Percentiles rank a stretch among this genome's conserved stretches.
Evolutionary conservation across 1,284 basidiomycete species (phyloP).

Genomic region (Macrocystidia cucumis): DNA sequence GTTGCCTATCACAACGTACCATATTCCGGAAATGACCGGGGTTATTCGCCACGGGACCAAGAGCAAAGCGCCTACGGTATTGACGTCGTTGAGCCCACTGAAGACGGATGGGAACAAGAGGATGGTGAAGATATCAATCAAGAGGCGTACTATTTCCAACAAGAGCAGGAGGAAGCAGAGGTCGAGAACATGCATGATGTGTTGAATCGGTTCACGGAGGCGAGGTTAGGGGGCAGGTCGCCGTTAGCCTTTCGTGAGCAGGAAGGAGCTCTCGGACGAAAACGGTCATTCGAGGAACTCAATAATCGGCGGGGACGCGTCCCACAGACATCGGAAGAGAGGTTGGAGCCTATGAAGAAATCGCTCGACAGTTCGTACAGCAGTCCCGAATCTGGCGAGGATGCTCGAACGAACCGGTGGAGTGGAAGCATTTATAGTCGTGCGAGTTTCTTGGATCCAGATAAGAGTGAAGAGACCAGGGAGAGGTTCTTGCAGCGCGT

Average conservation of each 20-base stretch:
- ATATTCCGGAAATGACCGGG: too few species aligned
- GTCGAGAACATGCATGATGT: slow-evolving; percentile 21
- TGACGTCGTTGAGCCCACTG: slow-evolving; percentile 9
- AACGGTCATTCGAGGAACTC: slow-evolving; percentile 18
- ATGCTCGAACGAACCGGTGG: slow-evolving; percentile 26
- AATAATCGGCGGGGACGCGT: slow-evolving; percentile 7
- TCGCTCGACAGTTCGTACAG: not conserved
- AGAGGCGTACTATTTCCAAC: too few species aligned
- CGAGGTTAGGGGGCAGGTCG: slow-evolving; percentile 5
- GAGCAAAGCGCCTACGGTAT: slow-evolving; percentile 1
- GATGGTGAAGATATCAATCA: slow-evolving; percentile 14
- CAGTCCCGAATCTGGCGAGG: slow-evolving; percentile 14
- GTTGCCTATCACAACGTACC: too few species aligned
- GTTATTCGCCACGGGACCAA: not conserved
- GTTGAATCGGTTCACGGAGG: slow-evolving; percentile 20
- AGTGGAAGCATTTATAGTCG: slow-evolving; percentile 42
- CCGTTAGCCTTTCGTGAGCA: slow-evolving; percentile 7
- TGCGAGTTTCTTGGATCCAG: slow-evolving; percentile 43
- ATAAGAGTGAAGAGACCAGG: slow-evolving; percentile 41
- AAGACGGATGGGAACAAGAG: slow-evolving; percentile 12
- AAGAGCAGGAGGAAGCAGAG: slow-evolving; percentile 14
- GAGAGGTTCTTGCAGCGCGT: slow-evolving; percentile 41
- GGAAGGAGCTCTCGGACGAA: slow-evolving; percentile 15
- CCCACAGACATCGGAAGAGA: slow-evolving; percentile 9
- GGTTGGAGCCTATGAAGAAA: slow-evolving; percentile 5